Conservation (phyloP, 371 early-diverging fungal species). For the Entomophthora muscae region DNA sequence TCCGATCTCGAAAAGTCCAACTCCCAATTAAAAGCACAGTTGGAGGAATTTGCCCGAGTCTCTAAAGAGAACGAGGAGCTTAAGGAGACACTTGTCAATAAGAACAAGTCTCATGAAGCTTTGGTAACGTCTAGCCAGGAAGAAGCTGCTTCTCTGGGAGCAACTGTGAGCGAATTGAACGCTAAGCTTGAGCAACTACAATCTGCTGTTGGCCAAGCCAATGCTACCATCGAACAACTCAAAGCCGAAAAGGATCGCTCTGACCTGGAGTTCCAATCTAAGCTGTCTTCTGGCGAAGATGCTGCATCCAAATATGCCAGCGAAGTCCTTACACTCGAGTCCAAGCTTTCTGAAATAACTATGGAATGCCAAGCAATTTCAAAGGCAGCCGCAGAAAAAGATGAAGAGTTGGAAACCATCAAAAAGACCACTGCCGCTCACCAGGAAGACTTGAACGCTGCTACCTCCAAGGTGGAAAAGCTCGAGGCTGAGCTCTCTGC, state of each 20-base stretch:
- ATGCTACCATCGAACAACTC: not conserved
- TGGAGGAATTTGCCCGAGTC: not conserved
- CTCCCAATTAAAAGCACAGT: not conserved
- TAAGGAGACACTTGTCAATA: not conserved
- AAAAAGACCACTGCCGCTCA: not conserved
- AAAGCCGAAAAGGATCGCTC: not conserved
- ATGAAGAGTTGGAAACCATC: not conserved
- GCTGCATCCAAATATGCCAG: not conserved
- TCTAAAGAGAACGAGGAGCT: not conserved
- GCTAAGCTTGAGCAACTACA: not conserved
- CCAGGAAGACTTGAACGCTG: not conserved
- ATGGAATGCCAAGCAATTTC: not conserved
- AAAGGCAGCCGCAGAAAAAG: not conserved
- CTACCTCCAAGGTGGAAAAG: not conserved
- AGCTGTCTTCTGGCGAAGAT: not conserved
- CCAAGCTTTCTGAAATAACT: not conserved
- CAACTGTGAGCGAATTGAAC: not conserved
- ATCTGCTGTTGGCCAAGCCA: not conserved
- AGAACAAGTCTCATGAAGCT: not conserved
- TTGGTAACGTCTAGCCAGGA: not conserved
- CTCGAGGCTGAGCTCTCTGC: not conserved
- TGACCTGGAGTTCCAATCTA: not conserved
- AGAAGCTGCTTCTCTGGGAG: not conserved
- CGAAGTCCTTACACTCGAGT: not conserved
- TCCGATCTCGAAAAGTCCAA: too few species aligned